Base-by-base conservation (phyloP, 106 monocot species). In the Cymbidium sinense region DNA sequence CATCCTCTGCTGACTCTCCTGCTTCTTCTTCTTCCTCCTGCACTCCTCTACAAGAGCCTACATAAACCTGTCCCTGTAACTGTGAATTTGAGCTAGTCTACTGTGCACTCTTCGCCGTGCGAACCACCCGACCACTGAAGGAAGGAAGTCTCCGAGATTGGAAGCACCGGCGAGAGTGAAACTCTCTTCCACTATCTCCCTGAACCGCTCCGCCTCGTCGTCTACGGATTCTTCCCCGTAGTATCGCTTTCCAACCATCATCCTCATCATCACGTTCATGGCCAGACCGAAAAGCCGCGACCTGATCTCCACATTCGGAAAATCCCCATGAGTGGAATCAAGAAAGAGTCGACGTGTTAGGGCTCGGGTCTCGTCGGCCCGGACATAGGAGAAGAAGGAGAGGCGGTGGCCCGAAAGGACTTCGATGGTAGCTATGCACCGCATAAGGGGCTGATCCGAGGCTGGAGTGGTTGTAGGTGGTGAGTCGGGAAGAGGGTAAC, bases 91-190 rank as follows among this genome's bases (percentile, higher is more conserved):
- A 33, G 29, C 27, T 31, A 83, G 6, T 74, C 77, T 69, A 70
- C 73, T 82, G 64, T 78, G 65, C 28, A 80, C 6, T 19, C 80
- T 77, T 4, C 12, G 58, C 33, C 52, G 76, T n/a, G 67, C 84
- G 30, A 91, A 17, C 80, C 79, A 74, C 34, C 82, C 50, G 41
- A 86, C 43, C 47, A 67, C 15, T 27, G 72, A 12, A 8, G 82
- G 86, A 3, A 91, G 52, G 34, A 82, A 88, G 70, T 91, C 88
- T 28, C 75, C 79, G 2, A 80, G 25, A 62, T 86, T 86, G 25
- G 80, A 35, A 4, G 67, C 67, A 9, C 86, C 82, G 7, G 23
- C 21, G n/a, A 82, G 17, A 0, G 35, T 17, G 39, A 78, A 64
- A 27, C 54, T 5, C 35, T 86, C 80, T 52, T 84, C 73, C 28